A percentile compares a stretch with the other conserved stretches of the same genome.
Conservation (phyloP, 495 filamentous ascomycete genomes). For the Penicillium angulare region DNA sequence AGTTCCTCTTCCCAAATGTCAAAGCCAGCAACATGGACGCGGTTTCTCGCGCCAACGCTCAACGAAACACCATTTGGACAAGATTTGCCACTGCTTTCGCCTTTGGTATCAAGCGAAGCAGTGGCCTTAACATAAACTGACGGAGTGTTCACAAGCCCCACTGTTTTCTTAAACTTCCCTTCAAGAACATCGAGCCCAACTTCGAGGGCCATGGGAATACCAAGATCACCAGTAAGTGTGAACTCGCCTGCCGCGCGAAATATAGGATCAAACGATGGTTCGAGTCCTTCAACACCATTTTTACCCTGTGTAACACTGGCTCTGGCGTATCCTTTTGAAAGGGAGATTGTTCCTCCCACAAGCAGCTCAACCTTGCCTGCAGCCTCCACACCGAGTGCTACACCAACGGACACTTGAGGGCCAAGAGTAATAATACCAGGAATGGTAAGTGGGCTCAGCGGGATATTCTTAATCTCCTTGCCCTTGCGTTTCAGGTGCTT, state of each 20-base stretch:
- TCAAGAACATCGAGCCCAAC: not conserved
- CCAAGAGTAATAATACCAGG: not conserved
- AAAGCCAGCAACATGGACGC: too few species aligned
- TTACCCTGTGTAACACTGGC: not conserved
- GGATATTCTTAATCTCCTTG: not conserved
- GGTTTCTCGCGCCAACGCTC: too few species aligned
- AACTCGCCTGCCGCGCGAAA: not conserved
- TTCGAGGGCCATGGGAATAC: not conserved
- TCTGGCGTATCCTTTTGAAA: too few species aligned
- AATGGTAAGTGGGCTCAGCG: not conserved
- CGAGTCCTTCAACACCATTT: not conserved
- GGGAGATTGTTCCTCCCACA: not conserved
- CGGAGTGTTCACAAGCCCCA: too few species aligned
- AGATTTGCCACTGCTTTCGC: too few species aligned
- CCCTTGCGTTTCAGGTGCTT: not conserved
- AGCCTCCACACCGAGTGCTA: not conserved
- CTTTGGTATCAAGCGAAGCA: too few species aligned
- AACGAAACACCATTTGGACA: too few species aligned
- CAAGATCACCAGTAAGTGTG: not conserved
- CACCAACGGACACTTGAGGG: not conserved
- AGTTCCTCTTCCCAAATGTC: too few species aligned
- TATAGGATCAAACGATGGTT: not conserved
- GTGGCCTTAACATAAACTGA: too few species aligned
- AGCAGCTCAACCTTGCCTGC: not conserved
- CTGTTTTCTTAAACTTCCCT: too few species aligned